Percentiles rank a stretch among this genome's conserved stretches.
phyloP scores from a whole-genome alignment of 495 filamentous ascomycete species.

The Trypethelium eluteriae region DNA sequence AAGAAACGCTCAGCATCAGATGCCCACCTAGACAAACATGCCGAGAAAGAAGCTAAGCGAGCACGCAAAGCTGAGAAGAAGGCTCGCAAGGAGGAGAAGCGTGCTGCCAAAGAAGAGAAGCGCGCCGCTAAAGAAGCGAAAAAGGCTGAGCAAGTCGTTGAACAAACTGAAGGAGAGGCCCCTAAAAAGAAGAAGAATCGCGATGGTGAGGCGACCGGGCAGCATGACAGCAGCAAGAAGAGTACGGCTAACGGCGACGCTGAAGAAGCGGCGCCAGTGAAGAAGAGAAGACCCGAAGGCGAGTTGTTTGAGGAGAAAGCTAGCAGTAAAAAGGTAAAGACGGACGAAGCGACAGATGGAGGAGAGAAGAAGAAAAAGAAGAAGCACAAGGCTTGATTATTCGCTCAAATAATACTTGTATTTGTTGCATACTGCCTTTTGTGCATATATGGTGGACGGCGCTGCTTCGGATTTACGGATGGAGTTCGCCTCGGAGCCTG shows the following conservation, averaged over 20 bases:
- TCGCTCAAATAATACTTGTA: neutral
- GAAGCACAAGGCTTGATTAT: constrained; percentile 9
- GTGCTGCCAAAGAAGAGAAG: constrained; percentile 46
- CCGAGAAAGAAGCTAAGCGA: constrained; percentile 42
- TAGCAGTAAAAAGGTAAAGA: constrained; percentile 5
- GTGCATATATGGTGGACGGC: neutral
- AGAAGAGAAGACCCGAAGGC: constrained; percentile 39
- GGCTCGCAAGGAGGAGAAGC: constrained; percentile 66
- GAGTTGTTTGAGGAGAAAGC: neutral
- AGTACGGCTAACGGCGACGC: too few species aligned
- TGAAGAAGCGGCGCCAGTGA: too few species aligned
- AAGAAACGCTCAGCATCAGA: constrained; percentile 41
- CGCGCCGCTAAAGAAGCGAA: constrained; percentile 34
- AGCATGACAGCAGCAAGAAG: too few species aligned
- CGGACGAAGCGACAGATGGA: neutral
- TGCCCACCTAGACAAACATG: constrained; percentile 41
- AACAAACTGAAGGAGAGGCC: constrained; percentile 38
- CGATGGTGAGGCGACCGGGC: too few species aligned
- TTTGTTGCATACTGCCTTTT: neutral
- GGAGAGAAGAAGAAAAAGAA: constrained; percentile 13
- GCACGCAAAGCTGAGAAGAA: constrained; percentile 48
- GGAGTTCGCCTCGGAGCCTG: neutral
- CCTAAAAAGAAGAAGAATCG: constrained; percentile 42
- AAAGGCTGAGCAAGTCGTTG: constrained; percentile 43
- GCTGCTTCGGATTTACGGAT: neutral